Evolutionary conservation across 768 basidiomycete genomes (phyloP).

Genomic region (Trichaptum fuscoviolaceum): DNA sequence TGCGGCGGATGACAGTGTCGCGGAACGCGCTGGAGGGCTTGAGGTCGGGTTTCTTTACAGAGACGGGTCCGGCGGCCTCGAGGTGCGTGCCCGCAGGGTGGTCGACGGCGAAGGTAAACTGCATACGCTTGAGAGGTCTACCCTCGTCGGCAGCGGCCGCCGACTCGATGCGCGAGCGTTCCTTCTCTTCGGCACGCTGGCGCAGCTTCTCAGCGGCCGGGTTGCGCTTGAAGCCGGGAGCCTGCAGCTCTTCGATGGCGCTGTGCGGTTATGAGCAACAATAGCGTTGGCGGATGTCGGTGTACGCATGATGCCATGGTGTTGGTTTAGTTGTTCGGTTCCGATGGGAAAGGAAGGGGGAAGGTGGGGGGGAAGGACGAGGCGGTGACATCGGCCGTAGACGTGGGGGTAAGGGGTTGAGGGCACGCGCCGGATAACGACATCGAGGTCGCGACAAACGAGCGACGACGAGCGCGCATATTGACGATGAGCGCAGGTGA

Average conservation of each 20-base stretch:
- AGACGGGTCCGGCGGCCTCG: conserved; percentile 38
- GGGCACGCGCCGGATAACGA: conserved; percentile 1
- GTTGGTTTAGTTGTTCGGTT: conserved; percentile 11
- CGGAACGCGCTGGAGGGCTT: conserved; percentile 63
- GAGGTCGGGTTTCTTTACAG: conserved; percentile 59
- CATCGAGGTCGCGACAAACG: neutral
- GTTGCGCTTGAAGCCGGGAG: conserved; percentile 77
- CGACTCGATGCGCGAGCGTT: conserved; percentile 49
- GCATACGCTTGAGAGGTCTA: conserved; percentile 77
- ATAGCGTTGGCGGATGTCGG: neutral
- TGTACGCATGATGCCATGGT: conserved; percentile 3
- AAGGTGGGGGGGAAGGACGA: conserved; percentile 16
- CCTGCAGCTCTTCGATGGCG: conserved; percentile 80
- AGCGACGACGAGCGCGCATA: neutral
- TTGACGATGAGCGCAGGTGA: neutral
- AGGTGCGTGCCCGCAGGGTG: conserved; percentile 35
- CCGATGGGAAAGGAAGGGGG: conserved; percentile 12
- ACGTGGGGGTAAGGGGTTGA: neutral
- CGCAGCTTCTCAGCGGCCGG: conserved; percentile 76
- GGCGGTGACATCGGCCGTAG: conserved; percentile 9
- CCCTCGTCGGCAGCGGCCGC: conserved; percentile 51
- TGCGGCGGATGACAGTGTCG: conserved; percentile 37
- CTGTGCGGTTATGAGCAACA: conserved; percentile 29
- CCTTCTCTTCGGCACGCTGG: conserved; percentile 76
- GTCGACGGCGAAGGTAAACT: conserved; percentile 85